Base-by-base conservation (phyloP, 352 stramenopile species). In the Plasmopara muralis region DNA sequence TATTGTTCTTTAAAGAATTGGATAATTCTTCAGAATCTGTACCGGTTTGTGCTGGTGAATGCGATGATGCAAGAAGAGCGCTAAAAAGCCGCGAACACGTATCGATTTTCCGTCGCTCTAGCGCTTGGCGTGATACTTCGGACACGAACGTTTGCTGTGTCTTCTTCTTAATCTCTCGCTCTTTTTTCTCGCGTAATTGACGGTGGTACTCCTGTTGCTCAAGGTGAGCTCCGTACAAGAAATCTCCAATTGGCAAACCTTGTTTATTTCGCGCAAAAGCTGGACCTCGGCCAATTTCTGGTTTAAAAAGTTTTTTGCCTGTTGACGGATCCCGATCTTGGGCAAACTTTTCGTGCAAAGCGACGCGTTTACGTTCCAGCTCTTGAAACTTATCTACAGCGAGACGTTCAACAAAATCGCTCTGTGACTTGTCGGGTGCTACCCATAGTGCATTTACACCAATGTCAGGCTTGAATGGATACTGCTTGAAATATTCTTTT, bases 391-490 rank as follows among this genome's bases (percentile, higher is more conserved):
- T 82, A 29, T 73, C 61, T 15, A 91, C 79, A 6, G 81, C 77
- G 9, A 91, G 72, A 5, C 77, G 70, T 50, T 89, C 62, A 9
- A 89, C 77, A 43, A 91, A 69, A 48, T 82, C 78, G 1, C 64
- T 72, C 10, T 71, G 57, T 9, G 63, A 69, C 12, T 63, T 55
- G 20, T 72, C 55, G 6, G 53, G 42, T 9, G 57, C 64, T 37
- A 69, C 62, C 79, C 79, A 89, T 1, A 87, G 58, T 25, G 75
- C 52, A 47, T 88, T 89, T 9, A 89, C 70, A 12, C 81, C 81
- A 47, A 91, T 89, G 52, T 91, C 65, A 15, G 81, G 81, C 51
- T 87, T 87, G 67, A 89, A 87, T 10, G 81, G 50, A 57, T 81
- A 88, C 59, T 87, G 77, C 38, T 65, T 69, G 15, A 83, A 47